A percentile compares a stretch with the other conserved stretches of the same genome.
phyloP scores from a whole-genome alignment of 2,329 filamentous ascomycete species.

The Pseudogymnoascus sp. region DNA sequence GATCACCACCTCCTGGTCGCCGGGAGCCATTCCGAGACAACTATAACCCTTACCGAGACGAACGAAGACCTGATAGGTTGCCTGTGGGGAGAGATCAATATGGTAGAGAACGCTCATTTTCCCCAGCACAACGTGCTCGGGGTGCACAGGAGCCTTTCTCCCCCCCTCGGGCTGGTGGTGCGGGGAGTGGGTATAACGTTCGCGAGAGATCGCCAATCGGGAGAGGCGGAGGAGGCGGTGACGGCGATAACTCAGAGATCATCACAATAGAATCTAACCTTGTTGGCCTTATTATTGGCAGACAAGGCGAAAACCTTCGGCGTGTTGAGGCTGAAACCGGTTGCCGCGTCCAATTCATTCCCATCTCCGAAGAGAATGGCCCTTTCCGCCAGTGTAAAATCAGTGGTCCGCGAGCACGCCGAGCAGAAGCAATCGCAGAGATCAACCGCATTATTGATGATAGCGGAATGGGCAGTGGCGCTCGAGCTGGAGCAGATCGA shows the following conservation, averaged over 20 bases:
- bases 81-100: slow-evolving; percentile 46
- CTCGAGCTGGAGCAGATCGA: slow-evolving; percentile 35
- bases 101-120: slow-evolving; percentile 67
- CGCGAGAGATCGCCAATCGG: slow-evolving; percentile 53
- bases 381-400: slow-evolving; percentile 80
- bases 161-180: slow-evolving; percentile 44
- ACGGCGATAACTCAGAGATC: slow-evolving; percentile 68
- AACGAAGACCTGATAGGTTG: slow-evolving; percentile 63
- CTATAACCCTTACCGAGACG: slow-evolving; percentile 77
- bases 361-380: slow-evolving; percentile 63
- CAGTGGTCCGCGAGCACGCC: slow-evolving; percentile 62
- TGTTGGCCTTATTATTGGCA: slow-evolving; percentile 84
- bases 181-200: slow-evolving; percentile 34
- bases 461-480: slow-evolving; percentile 56
- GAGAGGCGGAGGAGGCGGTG: slow-evolving; percentile 30
- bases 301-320: slow-evolving; percentile 80
- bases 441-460: slow-evolving; percentile 87
- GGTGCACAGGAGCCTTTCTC: slow-evolving; percentile 47
- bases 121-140: slow-evolving; percentile 52
- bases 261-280: slow-evolving; percentile 81
- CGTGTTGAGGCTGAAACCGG: slow-evolving; percentile 76
- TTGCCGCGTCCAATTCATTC: slow-evolving; percentile 82
- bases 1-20: slow-evolving; percentile 61
- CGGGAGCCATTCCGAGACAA: slow-evolving; percentile 68
- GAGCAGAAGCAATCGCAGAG: slow-evolving; percentile 70